Evolutionary conservation across 2,329 filamentous ascomycete genomes (phyloP), one percentile per base, ranked within the genome.

Genomic region (Tolypocladium album): DNA sequence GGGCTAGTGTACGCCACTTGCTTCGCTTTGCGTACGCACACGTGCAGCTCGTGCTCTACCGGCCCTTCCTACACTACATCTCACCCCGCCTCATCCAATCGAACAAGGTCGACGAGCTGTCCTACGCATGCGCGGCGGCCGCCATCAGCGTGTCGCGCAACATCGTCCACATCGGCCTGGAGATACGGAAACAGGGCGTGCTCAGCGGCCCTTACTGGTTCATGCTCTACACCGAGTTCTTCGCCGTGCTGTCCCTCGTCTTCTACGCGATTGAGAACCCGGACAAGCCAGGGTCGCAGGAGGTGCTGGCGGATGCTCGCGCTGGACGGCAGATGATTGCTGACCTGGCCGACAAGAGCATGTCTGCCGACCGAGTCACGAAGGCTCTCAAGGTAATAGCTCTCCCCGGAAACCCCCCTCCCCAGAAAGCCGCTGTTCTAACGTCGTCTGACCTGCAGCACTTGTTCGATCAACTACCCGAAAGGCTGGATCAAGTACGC

Each of bases 171-270:
- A 90, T 93, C 61, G 88, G 87, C 5, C 81, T 85, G 27, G 88
- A 92, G 67, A 92, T 92, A 77, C 86, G 88, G 64, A 87, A 86
- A 69, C 83, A 88, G 67, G 83, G 87, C 4, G 78, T 90, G 8
- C 77, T 94, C n/a, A 87, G 88, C 63, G 90, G 90, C 0, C 88
- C 89, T 0, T 92, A 91, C 72, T 94, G 90, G 90, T 93, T 93
- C 69, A 88, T 89, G 65, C 84, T 93, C 69, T 93, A 91, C 69
- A 91, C 89, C 2, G 88, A 89, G 20, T 92, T 91, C 74, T 92
- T 92, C 69, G 87, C 88, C 17, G 88, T 93, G 39, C 77, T 94
- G 39, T 90, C 90, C 0, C 77, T 94, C 55, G 79, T 93, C 1
- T 94, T 90, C 68, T 93, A 89, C 68, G 88, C 89, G 0, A 78